Base-by-base conservation (phyloP, 345 rosid genomes). In the Gossypium mustelinum region DNA sequence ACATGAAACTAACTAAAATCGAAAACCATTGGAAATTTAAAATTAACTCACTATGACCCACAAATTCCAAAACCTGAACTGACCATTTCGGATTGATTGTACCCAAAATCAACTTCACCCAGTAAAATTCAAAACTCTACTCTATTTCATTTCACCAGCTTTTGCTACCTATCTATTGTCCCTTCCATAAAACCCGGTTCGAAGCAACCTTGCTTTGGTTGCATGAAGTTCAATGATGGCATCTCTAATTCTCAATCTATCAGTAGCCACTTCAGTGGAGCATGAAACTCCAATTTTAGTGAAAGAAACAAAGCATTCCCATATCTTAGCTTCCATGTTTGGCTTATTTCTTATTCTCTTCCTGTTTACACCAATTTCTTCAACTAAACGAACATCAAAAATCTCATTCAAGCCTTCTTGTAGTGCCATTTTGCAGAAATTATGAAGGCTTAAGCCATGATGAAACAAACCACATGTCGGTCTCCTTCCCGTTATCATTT, bases 391-490 rank as follows among this genome's bases (percentile, higher is more conserved):
- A 41, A n/a, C n/a, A 64, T 83, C 79, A 0, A 59, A 17, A 68
- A 78, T 68, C 34, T 25, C 77, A 44, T n/a, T 44, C n/a, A 65
- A 52, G 17, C 54, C 18, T 18, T 68, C 74, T 0, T 66, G 60
- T 41, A 83, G 39, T 25, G 81, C 78, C 17, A 3, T 47, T 43
- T 62, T 68, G 0, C 66, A 70, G 47, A 64, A 77, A 62, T 22
- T 59, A 27, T 69, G 82, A 11, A 78, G 76, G 72, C 67, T 78
- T 11, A 56, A 41, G 3, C 72, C 73, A 3, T 64, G 82, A 9
- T 41, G 41, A 56, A 83, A 80, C 43, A 67, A 2, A 11, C 61
- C 63, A 11, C 78, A 76, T 0, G 78, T 80, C 17, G 86, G 83
- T 7, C 68, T 63, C 57, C 59, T 67, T 41, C 81, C 62, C 0